Percentiles rank a stretch among this genome's conserved stretches.
phyloP scores from a whole-genome alignment of 805 yeast genomes.

The Candida taoyuanica region DNA sequence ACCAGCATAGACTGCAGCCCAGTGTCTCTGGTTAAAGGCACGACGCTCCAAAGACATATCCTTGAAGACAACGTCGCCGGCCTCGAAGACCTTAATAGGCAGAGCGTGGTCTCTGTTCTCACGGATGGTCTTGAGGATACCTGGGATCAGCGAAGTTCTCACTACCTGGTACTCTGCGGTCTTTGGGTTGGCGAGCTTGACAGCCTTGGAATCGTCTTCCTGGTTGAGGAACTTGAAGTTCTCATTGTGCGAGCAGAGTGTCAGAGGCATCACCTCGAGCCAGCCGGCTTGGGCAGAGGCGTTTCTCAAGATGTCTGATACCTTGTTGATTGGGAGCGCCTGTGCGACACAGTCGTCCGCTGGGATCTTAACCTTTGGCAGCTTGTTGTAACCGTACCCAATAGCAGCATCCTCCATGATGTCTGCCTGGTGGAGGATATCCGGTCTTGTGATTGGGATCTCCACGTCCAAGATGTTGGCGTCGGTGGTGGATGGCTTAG shows the following conservation, averaged over 20 bases:
- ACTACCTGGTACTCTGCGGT: conserved; percentile 97
- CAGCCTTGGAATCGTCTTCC: conserved; percentile 75
- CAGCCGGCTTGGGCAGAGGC: conserved; percentile 95
- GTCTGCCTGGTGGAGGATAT: conserved; percentile 94
- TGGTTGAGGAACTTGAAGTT: conserved; percentile 82
- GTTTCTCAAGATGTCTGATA: conserved; percentile 82
- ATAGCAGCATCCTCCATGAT: conserved; percentile 98
- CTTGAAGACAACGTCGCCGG: conserved; percentile 91
- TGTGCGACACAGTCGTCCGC: conserved; percentile 75
- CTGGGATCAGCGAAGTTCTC: conserved; percentile 91
- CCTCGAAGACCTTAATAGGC: conserved; percentile 92
- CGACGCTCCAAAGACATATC: conserved; percentile 77
- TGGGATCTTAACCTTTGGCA: conserved; percentile 73
- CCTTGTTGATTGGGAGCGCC: conserved; percentile 86
- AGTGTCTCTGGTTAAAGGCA: conserved; percentile 87
- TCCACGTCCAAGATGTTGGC: conserved; percentile 40
- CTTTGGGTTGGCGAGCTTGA: conserved; percentile 92
- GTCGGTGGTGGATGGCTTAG: conserved; percentile 45
- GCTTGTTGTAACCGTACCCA: conserved; percentile 89
- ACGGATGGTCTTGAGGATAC: conserved; percentile 88
- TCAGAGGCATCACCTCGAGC: conserved; percentile 93
- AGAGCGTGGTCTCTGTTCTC: conserved; percentile 95
- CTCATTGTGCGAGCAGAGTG: conserved; percentile 94
- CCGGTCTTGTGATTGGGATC: conserved; percentile 94
- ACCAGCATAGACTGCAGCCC: conserved; percentile 93